These are phyloP conservation scores for Zygoascus hellenicus DNA, from an alignment of 1,139 yeast genomes.

Conservation along the genomic window DNA sequence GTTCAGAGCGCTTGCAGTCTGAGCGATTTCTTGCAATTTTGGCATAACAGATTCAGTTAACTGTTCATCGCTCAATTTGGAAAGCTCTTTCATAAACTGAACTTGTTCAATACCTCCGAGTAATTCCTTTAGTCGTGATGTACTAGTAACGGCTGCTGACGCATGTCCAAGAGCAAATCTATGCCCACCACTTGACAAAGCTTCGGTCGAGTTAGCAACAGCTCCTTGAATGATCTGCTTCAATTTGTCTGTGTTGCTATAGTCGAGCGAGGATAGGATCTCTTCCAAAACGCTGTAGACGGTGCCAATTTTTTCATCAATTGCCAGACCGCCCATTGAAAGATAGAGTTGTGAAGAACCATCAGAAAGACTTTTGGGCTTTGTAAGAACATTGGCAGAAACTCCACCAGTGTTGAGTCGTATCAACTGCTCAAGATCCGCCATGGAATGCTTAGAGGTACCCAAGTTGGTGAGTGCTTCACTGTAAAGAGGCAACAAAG, in stretches of 20 bases:
- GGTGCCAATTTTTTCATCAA: constrained; percentile 56
- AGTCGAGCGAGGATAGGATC: constrained; percentile 62
- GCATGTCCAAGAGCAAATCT: constrained; percentile 70
- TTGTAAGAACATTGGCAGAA: constrained; percentile 50
- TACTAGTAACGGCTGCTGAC: constrained; percentile 55
- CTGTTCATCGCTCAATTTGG: constrained; percentile 52
- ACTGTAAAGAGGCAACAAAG: constrained; percentile 69
- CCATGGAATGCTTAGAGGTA: constrained; percentile 61
- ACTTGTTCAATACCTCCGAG: constrained; percentile 74
- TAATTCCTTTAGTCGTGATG: constrained; percentile 56
- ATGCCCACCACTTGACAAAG: constrained; percentile 85
- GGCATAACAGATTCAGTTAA: constrained; percentile 54
- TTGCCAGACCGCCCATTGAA: constrained; percentile 61
- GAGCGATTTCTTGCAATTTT: constrained; percentile 51
- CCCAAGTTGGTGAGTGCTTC: constrained; percentile 84
- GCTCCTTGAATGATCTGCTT: constrained; percentile 65
- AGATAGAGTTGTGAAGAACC: constrained; percentile 40
- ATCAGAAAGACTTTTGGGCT: constrained; percentile 44
- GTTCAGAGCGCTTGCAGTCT: constrained; percentile 22
- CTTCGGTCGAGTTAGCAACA: constrained; percentile 73
- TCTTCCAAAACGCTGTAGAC: constrained; percentile 65
- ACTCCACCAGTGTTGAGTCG: constrained; percentile 83
- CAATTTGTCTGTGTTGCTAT: constrained; percentile 64
- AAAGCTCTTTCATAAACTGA: constrained; percentile 58
- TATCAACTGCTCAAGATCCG: constrained; percentile 79